A percentile compares a stretch with the other conserved stretches of the same genome.
Evolutionary conservation across 768 basidiomycete species (phyloP).

Genomic region (Mrakia hoshinonis): DNA sequence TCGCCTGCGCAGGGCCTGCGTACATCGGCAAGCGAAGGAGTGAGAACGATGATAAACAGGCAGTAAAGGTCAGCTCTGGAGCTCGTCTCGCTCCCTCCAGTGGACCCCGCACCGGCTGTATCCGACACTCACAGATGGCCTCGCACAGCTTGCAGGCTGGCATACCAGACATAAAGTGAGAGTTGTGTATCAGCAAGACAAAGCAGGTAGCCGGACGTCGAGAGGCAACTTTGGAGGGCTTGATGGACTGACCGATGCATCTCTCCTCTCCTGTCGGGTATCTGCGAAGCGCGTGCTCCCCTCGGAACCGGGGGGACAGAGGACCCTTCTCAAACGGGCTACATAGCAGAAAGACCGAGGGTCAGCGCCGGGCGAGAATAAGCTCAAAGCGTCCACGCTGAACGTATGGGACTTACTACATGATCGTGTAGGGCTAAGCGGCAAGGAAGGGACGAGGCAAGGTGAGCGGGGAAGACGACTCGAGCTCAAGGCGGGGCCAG

Average conservation of each 20-base stretch:
- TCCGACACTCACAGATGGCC: conserved; percentile 61
- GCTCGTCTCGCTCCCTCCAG: no score
- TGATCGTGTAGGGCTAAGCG: conserved; percentile 67
- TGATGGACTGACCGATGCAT: conserved; percentile 88
- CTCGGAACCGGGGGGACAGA: conserved; percentile 91
- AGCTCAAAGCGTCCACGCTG: no score
- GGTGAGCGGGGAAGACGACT: background rate
- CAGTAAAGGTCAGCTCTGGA: background rate
- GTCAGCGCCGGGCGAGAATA: no score
- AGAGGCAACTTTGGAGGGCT: no score
- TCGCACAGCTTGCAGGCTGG: conserved; percentile 97
- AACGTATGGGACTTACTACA: conserved; percentile 36
- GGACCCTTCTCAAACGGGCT: conserved; percentile 93
- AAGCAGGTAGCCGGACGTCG: no score
- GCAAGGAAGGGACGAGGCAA: background rate
- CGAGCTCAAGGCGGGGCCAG: background rate
- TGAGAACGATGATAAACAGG: background rate
- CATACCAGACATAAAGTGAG: background rate
- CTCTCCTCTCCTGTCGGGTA: conserved; percentile 98
- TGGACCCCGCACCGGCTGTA: background rate
- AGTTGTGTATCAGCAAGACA: background rate
- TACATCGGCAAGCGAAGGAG: background rate
- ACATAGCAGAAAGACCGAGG: background rate
- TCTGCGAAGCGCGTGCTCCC: conserved; percentile 90
- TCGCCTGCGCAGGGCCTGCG: conserved; percentile 76